Percentiles rank a stretch among this genome's conserved stretches.
Evolutionary conservation across 257 asterid species (phyloP).

Genomic region (Forsythia viridissima): DNA sequence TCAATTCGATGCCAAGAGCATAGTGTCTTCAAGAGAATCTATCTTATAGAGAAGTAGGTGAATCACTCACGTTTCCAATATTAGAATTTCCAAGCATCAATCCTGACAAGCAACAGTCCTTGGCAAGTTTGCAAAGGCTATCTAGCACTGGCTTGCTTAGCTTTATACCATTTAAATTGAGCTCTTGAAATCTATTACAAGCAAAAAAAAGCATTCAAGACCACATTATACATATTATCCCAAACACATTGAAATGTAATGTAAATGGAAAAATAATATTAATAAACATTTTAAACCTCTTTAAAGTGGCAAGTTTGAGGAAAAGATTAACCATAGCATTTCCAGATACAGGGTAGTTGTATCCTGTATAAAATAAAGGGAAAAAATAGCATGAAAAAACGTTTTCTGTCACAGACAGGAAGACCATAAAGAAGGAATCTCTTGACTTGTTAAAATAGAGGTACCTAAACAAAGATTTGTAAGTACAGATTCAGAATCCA

Average conservation of each 20-base stretch:
- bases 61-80: conserved; percentile 72
- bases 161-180: conserved; percentile 74
- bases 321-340: conserved; percentile 60
- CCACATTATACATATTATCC: conserved; percentile 2
- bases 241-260: conserved; percentile 20
- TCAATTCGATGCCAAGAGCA: not conserved
- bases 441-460: conserved; percentile 6
- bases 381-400: not conserved
- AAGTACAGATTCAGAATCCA: conserved; percentile 67
- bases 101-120: conserved; percentile 66
- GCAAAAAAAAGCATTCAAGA: conserved; percentile 13
- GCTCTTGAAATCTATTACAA: conserved; percentile 76
- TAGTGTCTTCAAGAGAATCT: conserved; percentile 4
- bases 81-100: conserved; percentile 75
- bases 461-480: conserved; percentile 78
- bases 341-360: conserved; percentile 70
- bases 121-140: conserved; percentile 72
- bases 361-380: conserved; percentile 53
- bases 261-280: conserved; percentile 7
- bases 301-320: conserved; percentile 62
- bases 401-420: not conserved
- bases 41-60: conserved; percentile 9
- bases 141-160: conserved; percentile 75
- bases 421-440: not conserved
- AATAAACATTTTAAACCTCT: conserved; percentile 38